phyloP scores from a whole-genome alignment of 768 basidiomycete genomes.

The Amanita exitialis region DNA sequence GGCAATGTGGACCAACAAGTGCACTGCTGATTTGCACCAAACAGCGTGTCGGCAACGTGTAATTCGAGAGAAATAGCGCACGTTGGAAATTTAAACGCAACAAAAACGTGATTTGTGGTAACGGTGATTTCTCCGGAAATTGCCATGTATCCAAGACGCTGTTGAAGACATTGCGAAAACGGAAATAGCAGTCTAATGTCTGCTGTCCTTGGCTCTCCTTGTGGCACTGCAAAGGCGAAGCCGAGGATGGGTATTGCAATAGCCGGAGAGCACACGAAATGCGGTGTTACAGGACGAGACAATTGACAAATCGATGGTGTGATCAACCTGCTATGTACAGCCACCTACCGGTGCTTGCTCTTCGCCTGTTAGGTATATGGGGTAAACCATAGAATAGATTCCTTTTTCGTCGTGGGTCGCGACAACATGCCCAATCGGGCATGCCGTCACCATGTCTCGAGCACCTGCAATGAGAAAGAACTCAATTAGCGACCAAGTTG shows the following conservation, averaged over 20 bases:
- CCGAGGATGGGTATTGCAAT: background rate
- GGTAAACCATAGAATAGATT: background rate
- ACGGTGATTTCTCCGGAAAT: background rate
- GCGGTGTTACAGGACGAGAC: no score
- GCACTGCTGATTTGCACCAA: conserved; percentile 1
- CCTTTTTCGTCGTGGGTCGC: conserved; percentile 5
- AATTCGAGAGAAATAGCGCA: background rate
- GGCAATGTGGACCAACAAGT: background rate
- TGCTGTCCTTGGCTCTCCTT: background rate
- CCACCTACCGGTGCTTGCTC: conserved; percentile 3
- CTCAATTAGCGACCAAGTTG: background rate
- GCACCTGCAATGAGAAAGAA: background rate
- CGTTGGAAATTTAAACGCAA: background rate
- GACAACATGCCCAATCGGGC: background rate
- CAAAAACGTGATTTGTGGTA: background rate
- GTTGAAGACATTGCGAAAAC: background rate
- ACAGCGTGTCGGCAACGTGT: conserved; percentile 1
- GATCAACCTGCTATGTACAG: background rate
- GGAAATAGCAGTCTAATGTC: background rate
- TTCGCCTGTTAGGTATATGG: conserved; percentile 8
- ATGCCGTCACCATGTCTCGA: conserved; percentile 1
- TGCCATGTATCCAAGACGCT: background rate
- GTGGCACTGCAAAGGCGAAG: background rate
- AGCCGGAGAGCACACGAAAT: background rate
- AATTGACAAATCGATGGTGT: background rate